Conservation (phyloP, 331 rosid genomes). For the Stylosanthes scabra region DNA sequence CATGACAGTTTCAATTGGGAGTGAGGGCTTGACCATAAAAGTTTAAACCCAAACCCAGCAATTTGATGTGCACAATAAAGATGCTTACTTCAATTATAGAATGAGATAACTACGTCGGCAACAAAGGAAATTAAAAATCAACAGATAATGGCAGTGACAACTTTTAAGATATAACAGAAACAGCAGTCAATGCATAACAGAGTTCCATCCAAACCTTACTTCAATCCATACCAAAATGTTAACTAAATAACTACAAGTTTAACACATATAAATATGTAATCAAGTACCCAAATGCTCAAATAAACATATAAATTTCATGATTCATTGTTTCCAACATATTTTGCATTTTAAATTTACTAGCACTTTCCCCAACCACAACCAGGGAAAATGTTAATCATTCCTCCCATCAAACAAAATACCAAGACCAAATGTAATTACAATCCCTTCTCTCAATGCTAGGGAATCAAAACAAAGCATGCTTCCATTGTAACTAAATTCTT, state of each 20-base stretch:
- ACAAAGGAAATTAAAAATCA: too few relatives aligned
- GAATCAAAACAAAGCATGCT: conserved; percentile 37
- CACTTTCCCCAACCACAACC: conserved; percentile 35
- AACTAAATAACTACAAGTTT: conserved; percentile 22
- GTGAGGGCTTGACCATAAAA: too few relatives aligned
- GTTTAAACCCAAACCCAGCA: too few relatives aligned
- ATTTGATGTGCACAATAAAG: too few relatives aligned
- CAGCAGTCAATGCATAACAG: conserved; percentile 20
- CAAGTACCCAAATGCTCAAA: conserved; percentile 9
- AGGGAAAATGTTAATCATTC: conserved; percentile 30
- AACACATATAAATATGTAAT: conserved; percentile 1
- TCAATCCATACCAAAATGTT: conserved; percentile 24
- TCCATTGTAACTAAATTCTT: conserved; percentile 28
- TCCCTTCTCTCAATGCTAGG: conserved; percentile 24
- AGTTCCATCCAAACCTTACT: conserved; percentile 8
- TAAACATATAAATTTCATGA: conserved; percentile 35
- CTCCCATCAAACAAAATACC: conserved; percentile 16
- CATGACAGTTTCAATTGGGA: too few relatives aligned
- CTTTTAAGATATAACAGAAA: conserved; percentile 15
- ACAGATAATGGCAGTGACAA: too few relatives aligned
- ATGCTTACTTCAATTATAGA: too few relatives aligned
- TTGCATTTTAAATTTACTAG: conserved; percentile 24
- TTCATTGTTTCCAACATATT: conserved; percentile 26
- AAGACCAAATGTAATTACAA: conserved; percentile 23
- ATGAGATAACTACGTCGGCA: too few relatives aligned